A percentile compares a stretch with the other conserved stretches of the same genome.
These are phyloP conservation scores for Linnemannia elongata DNA, from an alignment of 192 early-diverging fungal genomes.

Conservation along the genomic window DNA sequence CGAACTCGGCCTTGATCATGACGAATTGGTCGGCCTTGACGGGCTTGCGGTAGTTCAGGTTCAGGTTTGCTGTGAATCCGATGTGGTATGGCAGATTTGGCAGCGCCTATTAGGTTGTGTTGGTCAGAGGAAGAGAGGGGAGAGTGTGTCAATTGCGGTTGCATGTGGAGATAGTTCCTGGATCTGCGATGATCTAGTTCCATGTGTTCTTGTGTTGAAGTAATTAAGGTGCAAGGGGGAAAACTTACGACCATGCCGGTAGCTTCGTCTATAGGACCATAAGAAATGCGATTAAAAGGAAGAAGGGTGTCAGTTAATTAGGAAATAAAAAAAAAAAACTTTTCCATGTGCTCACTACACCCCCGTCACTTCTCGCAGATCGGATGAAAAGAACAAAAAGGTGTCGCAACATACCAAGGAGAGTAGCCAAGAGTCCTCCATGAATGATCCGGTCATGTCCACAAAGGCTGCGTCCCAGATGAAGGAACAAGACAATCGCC, in stretches of 20 bases:
- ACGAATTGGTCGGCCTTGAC: slow-evolving; percentile 74
- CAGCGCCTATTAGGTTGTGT: slow-evolving; percentile 43
- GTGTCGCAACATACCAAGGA: slow-evolving; percentile 37
- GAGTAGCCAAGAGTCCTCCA: slow-evolving; percentile 80
- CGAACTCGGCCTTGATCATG: slow-evolving; percentile 67
- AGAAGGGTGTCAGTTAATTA: neutral
- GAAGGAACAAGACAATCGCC: slow-evolving; percentile 65
- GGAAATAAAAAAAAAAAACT: neutral
- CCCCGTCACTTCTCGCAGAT: neutral
- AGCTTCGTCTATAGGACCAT: slow-evolving; percentile 34
- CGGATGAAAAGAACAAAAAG: neutral
- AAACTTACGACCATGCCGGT: slow-evolving; percentile 52
- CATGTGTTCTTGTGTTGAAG: too few species aligned
- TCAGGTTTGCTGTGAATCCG: slow-evolving; percentile 82
- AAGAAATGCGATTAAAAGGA: neutral
- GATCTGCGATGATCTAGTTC: neutral
- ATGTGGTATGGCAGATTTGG: slow-evolving; percentile 73
- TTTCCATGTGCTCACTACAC: too few species aligned
- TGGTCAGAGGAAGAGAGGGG: neutral
- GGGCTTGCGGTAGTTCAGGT: slow-evolving; percentile 80
- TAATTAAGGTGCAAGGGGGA: neutral
- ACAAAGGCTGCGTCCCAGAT: slow-evolving; percentile 80
- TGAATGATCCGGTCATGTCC: slow-evolving; percentile 88
- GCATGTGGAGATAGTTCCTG: neutral
- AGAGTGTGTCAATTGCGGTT: neutral